Evolutionary conservation across 2,329 filamentous ascomycete species (phyloP).

Genomic region (Diaporthe capsici): DNA sequence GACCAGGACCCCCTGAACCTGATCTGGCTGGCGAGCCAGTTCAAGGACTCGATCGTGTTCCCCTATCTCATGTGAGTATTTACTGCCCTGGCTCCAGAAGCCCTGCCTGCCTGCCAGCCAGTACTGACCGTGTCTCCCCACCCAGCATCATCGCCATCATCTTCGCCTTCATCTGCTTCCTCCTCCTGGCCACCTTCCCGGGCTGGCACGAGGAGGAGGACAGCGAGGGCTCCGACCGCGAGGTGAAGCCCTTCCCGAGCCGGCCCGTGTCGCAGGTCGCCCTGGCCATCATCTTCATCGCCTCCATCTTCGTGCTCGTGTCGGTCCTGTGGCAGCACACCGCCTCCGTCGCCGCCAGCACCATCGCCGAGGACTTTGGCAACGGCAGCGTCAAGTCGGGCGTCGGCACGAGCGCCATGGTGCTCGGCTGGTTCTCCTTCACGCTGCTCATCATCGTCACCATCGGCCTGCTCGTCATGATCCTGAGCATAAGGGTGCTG

Average conservation of each 20-base stretch:
- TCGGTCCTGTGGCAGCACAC: conserved; percentile 92
- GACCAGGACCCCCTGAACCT: conserved; percentile 97
- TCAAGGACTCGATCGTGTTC: conserved; percentile 99
- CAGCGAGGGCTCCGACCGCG: conserved; percentile 83
- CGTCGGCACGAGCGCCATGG: conserved; percentile 95
- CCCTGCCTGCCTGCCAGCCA: no score
- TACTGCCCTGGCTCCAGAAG: no score
- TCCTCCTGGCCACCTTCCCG: conserved; percentile 95
- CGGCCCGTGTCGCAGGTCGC: conserved; percentile 93
- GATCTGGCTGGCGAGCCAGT: conserved; percentile 96
- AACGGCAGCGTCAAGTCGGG: conserved; percentile 90
- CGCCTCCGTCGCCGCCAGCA: conserved; percentile 92
- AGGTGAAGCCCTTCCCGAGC: conserved; percentile 95
- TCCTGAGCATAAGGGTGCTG: conserved; percentile 89
- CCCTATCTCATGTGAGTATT: conserved; percentile 88
- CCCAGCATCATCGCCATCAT: conserved; percentile 94
- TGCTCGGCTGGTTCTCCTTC: conserved; percentile 98
- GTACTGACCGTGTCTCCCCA: conserved; percentile 37
- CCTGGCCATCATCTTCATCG: conserved; percentile 89
- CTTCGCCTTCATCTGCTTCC: conserved; percentile 95
- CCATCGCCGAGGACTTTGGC: conserved; percentile 92
- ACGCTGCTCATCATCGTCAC: conserved; percentile 94
- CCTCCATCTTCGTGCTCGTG: conserved; percentile 80
- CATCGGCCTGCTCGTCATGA: conserved; percentile 95
- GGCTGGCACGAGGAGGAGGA: conserved; percentile 96